Conservation (phyloP, 176 grass and related monocot genomes). For the Lolium rigidum region DNA sequence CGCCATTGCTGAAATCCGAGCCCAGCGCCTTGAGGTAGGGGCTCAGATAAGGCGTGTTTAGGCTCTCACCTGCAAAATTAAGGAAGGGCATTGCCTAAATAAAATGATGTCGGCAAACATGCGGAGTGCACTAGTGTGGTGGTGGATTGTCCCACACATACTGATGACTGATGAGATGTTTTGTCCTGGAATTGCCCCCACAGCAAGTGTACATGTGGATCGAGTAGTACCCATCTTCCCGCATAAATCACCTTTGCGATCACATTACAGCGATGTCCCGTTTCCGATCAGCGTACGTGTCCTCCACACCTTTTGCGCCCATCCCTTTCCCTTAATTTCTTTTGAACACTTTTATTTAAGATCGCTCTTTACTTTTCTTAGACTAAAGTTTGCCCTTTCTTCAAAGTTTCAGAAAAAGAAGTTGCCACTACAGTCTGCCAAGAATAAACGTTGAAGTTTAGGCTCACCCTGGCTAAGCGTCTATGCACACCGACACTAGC, state of each 20-base stretch:
- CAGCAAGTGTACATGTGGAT: constrained; percentile 4
- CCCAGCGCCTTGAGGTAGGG: constrained; percentile 67
- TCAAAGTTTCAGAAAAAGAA: neutral
- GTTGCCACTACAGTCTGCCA: no score
- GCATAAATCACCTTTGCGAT: constrained; percentile 26
- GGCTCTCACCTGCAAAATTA: constrained; percentile 52
- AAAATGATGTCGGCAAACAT: neutral
- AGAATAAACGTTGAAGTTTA: neutral
- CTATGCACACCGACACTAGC: neutral
- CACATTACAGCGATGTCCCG: constrained; percentile 12
- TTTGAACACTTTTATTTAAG: neutral
- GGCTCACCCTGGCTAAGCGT: neutral
- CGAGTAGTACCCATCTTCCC: neutral
- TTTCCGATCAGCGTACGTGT: neutral
- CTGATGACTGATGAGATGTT: neutral
- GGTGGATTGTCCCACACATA: neutral
- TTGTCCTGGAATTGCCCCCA: neutral
- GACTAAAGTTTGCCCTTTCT: neutral
- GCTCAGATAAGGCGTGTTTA: constrained; percentile 55
- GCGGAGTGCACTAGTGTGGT: neutral
- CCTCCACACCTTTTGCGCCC: neutral
- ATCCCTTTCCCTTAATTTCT: neutral
- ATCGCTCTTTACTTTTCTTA: neutral
- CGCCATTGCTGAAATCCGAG: constrained; percentile 67
- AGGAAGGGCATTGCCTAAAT: neutral